Evolutionary conservation across 106 monocot species (phyloP), one percentile per base, ranked within the genome.

Genomic region (Alisma plantagoaquatica): DNA sequence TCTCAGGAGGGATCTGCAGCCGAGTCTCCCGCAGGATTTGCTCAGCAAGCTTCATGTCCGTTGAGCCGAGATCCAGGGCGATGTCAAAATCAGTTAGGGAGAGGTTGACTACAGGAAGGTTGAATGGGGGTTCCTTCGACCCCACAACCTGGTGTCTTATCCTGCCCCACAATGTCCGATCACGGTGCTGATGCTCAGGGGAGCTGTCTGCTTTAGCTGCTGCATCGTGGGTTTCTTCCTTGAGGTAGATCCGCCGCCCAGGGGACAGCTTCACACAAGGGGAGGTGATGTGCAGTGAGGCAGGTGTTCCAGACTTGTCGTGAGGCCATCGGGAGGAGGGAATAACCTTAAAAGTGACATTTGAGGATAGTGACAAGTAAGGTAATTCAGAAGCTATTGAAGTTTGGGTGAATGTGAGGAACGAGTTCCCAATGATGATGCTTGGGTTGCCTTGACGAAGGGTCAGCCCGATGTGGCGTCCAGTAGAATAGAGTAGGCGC

Each of bases 401-500:
- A 23, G 42, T 22, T 41, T n/a, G 46, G 3, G 54, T 62, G 55
- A 88, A 69, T n/a, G 88, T 74, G 57, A 96, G 73, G 57, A 46
- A 71, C 8, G 67, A 73, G 29, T 70, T 53, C 35, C 43, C 60
- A 19, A 96, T 89, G 52, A 96, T 74, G 19, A 78, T 71, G 49
- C 89, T 49, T 2, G 57, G 59, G 1, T 81, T 52, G 58, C 84
- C 67, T 55, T 98, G 84, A 31, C 89, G 89, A 53, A 89, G 69
- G 16, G 96, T 98, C 26, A 89, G 65, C 2, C 96, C 96, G 9
- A 98, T 71, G 43, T 98, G 96, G 68, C 73, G 62, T 45, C 96
- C 84, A 8, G 96, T 98, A 50, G 70, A 81, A 64, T 98, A 98
- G 16, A 89, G 31, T 4, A 89, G 79, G n/a, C 89, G 84, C 96